Conservation (phyloP, 768 basidiomycete genomes). For the Mycena rosella region DNA sequence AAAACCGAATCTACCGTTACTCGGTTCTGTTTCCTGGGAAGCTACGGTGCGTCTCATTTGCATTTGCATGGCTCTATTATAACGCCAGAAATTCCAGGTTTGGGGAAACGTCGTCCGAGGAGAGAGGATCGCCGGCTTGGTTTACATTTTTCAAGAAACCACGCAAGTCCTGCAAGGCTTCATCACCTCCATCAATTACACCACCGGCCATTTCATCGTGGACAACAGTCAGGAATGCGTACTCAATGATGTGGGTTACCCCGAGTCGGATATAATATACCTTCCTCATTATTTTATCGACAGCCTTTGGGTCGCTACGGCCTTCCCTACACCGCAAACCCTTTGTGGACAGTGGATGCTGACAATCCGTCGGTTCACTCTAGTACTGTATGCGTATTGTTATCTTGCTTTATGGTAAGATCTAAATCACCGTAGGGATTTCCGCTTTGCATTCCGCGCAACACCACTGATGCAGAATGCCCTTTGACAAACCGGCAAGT, state of each 20-base stretch:
- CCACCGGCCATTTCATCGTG: constrained; percentile 16
- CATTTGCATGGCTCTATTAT: not conserved
- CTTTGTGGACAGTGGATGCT: constrained; percentile 28
- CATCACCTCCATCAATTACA: constrained; percentile 4
- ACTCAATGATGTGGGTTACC: constrained; percentile 11
- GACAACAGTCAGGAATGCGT: not conserved
- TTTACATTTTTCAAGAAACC: constrained; percentile 15
- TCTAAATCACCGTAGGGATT: not conserved
- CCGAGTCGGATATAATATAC: not conserved
- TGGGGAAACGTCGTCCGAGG: constrained; percentile 19
- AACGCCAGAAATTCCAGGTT: not conserved
- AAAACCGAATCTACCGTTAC: constrained; percentile 9
- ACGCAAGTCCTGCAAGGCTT: constrained; percentile 19
- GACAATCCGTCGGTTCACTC: constrained; percentile 19
- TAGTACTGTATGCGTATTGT: constrained; percentile 2
- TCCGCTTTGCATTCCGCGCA: constrained; percentile 34
- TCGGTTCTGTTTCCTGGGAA: constrained; percentile 26
- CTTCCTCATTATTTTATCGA: not conserved
- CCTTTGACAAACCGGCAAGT: constrained; percentile 14
- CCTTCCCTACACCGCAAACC: constrained; percentile 6
- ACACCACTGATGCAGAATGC: constrained; percentile 20
- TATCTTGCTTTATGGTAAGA: not conserved
- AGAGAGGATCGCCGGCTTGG: constrained; percentile 20
- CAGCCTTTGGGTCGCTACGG: constrained; percentile 16
- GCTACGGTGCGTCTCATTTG: not conserved